These are phyloP conservation scores for Phytophthora fragariae DNA, from an alignment of 352 stramenopile genomes.

Conservation along the genomic window DNA sequence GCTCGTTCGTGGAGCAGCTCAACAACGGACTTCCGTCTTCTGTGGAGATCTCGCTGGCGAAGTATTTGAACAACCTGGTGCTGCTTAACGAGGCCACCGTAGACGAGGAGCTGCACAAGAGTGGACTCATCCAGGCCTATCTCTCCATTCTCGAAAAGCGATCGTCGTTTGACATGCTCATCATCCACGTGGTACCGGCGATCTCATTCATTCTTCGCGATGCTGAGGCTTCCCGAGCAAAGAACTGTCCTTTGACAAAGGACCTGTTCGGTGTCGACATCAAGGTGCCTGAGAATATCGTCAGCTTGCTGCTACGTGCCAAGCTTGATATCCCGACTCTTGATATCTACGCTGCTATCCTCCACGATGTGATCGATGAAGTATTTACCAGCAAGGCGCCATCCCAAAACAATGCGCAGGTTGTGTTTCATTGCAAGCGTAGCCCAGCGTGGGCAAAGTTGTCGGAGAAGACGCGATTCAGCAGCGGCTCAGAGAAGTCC, in stretches of 20 bases:
- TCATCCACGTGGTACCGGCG: slow-evolving; percentile 86
- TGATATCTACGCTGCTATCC: slow-evolving; percentile 77
- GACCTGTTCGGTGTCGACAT: slow-evolving; percentile 71
- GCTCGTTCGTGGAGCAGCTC: slow-evolving; percentile 65
- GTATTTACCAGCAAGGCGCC: slow-evolving; percentile 66
- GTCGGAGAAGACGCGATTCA: slow-evolving; percentile 50
- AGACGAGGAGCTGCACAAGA: slow-evolving; percentile 72
- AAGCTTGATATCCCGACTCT: slow-evolving; percentile 73
- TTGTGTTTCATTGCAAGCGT: slow-evolving; percentile 78
- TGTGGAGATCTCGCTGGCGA: slow-evolving; percentile 83
- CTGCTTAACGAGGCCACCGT: slow-evolving; percentile 67
- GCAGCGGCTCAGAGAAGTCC: slow-evolving; percentile 43
- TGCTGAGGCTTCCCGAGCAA: slow-evolving; percentile 61
- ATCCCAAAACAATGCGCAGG: slow-evolving; percentile 73
- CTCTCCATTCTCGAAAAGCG: slow-evolving; percentile 68
- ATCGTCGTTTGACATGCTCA: slow-evolving; percentile 85
- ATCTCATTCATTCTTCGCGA: slow-evolving; percentile 85
- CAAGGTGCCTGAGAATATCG: slow-evolving; percentile 58
- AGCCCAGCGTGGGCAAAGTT: slow-evolving; percentile 71
- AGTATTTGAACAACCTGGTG: slow-evolving; percentile 85
- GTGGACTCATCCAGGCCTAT: slow-evolving; percentile 71
- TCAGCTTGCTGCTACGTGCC: slow-evolving; percentile 64
- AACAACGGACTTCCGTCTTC: slow-evolving; percentile 75
- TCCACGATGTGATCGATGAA: slow-evolving; percentile 83
- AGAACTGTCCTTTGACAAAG: slow-evolving; percentile 77